Evolutionary conservation across 75 land plant genomes (phyloP).

Genomic region (Adiantum capillusveneris): DNA sequence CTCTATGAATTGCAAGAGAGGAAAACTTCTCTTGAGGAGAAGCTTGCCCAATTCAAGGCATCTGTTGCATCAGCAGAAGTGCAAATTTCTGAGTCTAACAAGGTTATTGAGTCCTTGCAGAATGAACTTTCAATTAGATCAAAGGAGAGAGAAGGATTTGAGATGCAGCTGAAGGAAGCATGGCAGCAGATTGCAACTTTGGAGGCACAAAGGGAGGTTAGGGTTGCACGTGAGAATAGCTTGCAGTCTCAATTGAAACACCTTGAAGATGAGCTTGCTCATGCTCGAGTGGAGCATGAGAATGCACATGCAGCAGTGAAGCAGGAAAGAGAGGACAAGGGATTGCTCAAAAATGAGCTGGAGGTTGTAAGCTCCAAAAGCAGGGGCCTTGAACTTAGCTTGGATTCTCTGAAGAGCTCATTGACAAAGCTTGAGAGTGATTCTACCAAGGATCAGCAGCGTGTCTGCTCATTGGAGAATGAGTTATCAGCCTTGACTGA

Average conservation of each 20-base stretch:
- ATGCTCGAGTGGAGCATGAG: neutral
- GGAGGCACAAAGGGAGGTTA: constrained; percentile 3
- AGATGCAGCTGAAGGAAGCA: constrained; percentile 2
- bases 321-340: neutral
- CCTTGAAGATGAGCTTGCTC: neutral
- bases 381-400: neutral
- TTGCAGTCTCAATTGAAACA: neutral
- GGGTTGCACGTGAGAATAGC: neutral
- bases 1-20: neutral
- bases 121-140: neutral
- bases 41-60: neutral
- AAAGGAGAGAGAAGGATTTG: neutral
- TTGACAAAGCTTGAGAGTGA: neutral
- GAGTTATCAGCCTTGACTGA: neutral
- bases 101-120: neutral
- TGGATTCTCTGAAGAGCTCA: neutral
- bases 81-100: neutral
- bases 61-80: neutral
- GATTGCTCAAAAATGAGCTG: constrained; percentile 1
- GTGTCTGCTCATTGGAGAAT: neutral
- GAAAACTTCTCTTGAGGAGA: neutral
- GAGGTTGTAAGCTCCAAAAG: neutral
- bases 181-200: constrained; percentile 1
- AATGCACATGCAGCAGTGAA: neutral
- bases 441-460: neutral